phyloP scores from a whole-genome alignment of 1,284 basidiomycete genomes.

The Rhodotorula sp. region DNA sequence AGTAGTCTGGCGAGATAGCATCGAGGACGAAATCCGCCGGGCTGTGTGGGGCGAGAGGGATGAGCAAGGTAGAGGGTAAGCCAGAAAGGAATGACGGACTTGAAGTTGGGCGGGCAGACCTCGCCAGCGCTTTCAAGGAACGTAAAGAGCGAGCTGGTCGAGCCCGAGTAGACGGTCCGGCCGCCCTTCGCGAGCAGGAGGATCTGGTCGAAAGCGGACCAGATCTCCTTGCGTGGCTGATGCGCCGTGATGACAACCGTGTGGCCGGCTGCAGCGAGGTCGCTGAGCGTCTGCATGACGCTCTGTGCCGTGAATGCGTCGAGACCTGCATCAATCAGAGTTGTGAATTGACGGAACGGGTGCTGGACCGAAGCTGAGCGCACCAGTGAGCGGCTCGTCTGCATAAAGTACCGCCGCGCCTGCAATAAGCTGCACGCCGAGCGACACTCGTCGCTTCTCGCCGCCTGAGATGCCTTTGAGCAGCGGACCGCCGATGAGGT shows the following conservation, averaged over 20 bases:
- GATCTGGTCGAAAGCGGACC: slow-evolving; percentile 54
- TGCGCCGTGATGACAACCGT: slow-evolving; percentile 60
- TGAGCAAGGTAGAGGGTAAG: no score
- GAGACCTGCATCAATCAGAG: slow-evolving; percentile 48
- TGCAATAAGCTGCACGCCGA: slow-evolving; percentile 58
- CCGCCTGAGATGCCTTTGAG: slow-evolving; percentile 58
- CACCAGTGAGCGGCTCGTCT: slow-evolving; percentile 51
- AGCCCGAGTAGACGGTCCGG: slow-evolving; percentile 51
- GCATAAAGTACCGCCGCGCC: slow-evolving; percentile 57
- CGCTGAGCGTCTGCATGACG: slow-evolving; percentile 54
- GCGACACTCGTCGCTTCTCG: slow-evolving; percentile 59
- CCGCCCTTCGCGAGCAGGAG: slow-evolving; percentile 59
- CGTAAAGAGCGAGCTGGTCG: slow-evolving; percentile 46
- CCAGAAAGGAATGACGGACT: slow-evolving; percentile 8
- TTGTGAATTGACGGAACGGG: neutral
- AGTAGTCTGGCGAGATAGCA: slow-evolving; percentile 32
- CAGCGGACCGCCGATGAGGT: slow-evolving; percentile 56
- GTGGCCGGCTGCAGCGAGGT: slow-evolving; percentile 57
- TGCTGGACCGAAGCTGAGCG: slow-evolving; percentile 14
- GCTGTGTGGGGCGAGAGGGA: neutral
- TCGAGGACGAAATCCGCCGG: slow-evolving; percentile 44
- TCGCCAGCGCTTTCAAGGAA: slow-evolving; percentile 50
- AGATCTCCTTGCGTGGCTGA: slow-evolving; percentile 60
- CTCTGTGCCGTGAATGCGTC: slow-evolving; percentile 57
- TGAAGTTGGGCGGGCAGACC: slow-evolving; percentile 32